Base-by-base conservation (phyloP, 2,329 filamentous ascomycete species). In the Fusarium nanum region DNA sequence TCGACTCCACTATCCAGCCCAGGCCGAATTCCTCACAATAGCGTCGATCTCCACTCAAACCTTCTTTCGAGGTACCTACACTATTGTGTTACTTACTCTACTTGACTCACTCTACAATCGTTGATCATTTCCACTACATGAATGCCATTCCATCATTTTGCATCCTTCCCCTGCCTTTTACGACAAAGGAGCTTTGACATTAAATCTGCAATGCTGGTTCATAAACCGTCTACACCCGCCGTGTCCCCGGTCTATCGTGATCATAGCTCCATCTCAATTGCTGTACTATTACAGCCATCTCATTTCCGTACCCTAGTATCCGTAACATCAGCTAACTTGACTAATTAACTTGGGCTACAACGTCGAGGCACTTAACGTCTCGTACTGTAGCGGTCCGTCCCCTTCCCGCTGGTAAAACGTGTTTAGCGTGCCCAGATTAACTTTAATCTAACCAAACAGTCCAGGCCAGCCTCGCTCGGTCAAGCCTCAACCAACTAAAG, bases 361-460 rank as follows among this genome's bases (percentile, higher is more conserved):
- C 55, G 41, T 49, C 46, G 44, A 56, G 44, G 52, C 44, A 46
- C 37, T 23, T 50, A 16, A 23, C 30, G 18, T 50, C 44, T 56
- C n/a, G 37, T 28, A 58, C 32, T 46, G 57, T 52, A 53, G 44
- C 67, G 67, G 67, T 68, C 67, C 67, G 63, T 37, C 58, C 46
- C 67, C 41, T 60, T 64, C 53, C 62, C 34, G 56, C 32, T 37
- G 22, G 48, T 25, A 30, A 42, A 53, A 41, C 48, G 40, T 57
- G 34, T 61, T 65, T 71, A 71, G 68, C 68, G 68, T 58, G n/a
- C 30, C 23, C n/a, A 34, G 28, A 18, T 48, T 44, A 71, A 71
- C 68, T 56, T 71, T 71, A 71, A 71, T 60, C 63, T n/a, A 71
- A 70, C 63, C 52, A 56, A 64, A 37, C 34, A 65, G 34, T n/a